phyloP scores from a whole-genome alignment of 139 green algal genomes.

The Yamagishiella unicocca region DNA sequence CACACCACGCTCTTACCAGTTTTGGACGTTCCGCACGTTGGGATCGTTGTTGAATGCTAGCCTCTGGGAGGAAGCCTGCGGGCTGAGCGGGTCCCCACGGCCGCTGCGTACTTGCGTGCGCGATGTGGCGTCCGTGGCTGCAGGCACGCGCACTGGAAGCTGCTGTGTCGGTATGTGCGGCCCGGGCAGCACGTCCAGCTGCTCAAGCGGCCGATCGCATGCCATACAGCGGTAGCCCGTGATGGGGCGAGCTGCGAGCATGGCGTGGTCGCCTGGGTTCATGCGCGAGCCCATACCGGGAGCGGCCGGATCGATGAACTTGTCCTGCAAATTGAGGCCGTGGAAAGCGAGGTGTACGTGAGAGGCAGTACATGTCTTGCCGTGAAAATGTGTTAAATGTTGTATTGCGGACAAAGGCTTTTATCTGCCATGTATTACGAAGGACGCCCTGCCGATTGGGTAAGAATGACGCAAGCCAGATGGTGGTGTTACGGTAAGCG shows the following conservation, averaged over 20 bases:
- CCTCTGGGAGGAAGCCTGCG: slow-evolving; percentile 28
- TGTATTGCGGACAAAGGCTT: no score
- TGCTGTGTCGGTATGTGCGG: slow-evolving; percentile 64
- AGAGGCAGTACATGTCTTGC: neutral
- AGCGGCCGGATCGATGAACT: neutral
- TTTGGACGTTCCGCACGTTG: slow-evolving; percentile 47
- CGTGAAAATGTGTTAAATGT: neutral
- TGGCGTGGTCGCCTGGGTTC: slow-evolving; percentile 66
- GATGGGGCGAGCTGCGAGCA: slow-evolving; percentile 69
- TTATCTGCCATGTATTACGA: no score
- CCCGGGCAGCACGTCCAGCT: slow-evolving; percentile 60
- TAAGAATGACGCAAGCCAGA: no score
- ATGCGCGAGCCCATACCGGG: neutral
- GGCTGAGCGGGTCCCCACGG: slow-evolving; percentile 30
- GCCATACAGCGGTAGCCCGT: slow-evolving; percentile 65
- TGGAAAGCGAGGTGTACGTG: neutral
- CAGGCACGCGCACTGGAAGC: slow-evolving; percentile 27
- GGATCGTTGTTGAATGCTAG: slow-evolving; percentile 21
- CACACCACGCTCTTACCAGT: slow-evolving; percentile 51
- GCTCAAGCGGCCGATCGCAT: slow-evolving; percentile 73
- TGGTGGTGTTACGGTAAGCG: no score
- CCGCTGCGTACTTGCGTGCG: slow-evolving; percentile 26
- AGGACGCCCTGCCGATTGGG: no score
- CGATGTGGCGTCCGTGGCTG: neutral
- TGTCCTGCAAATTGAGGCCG: no score